phyloP scores from a whole-genome alignment of 2,329 filamentous ascomycete genomes.

The Cercospora brassicicola region DNA sequence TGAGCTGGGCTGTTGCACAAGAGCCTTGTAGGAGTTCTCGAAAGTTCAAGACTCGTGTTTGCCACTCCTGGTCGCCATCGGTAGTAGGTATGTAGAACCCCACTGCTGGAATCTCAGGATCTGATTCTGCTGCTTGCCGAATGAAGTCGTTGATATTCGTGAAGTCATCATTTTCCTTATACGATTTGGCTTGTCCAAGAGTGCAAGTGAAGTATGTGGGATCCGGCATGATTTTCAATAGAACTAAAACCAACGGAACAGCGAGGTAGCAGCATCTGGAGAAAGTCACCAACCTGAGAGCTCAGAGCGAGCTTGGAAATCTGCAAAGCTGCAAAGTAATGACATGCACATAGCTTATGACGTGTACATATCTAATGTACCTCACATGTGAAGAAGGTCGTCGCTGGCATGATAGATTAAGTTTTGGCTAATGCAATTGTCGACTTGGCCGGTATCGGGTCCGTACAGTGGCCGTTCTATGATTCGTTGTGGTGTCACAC shows the following conservation, averaged over 20 bases:
- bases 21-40: slow-evolving; percentile 40
- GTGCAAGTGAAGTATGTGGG: slow-evolving; percentile 60
- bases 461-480: neutral
- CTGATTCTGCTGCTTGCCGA: slow-evolving; percentile 46
- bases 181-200: slow-evolving; percentile 55
- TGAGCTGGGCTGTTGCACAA: slow-evolving; percentile 38
- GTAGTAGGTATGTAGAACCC: slow-evolving; percentile 49
- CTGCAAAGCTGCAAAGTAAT: neutral
- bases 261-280: too few species aligned
- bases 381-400: neutral
- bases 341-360: neutral
- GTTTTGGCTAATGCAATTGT: neutral
- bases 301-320: neutral
- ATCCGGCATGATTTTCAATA: too few species aligned
- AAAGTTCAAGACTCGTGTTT: slow-evolving; percentile 41
- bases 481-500: neutral
- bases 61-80: slow-evolving; percentile 18
- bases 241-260: too few species aligned
- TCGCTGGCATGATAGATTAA: neutral
- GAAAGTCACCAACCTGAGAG: too few species aligned
- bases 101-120: slow-evolving; percentile 49
- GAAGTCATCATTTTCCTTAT: slow-evolving; percentile 36
- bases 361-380: neutral
- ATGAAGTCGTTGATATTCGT: slow-evolving; percentile 54
- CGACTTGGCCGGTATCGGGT: neutral